Base-by-base conservation (phyloP, 2,329 filamentous ascomycete genomes). In the Aureobasidium sp. region DNA sequence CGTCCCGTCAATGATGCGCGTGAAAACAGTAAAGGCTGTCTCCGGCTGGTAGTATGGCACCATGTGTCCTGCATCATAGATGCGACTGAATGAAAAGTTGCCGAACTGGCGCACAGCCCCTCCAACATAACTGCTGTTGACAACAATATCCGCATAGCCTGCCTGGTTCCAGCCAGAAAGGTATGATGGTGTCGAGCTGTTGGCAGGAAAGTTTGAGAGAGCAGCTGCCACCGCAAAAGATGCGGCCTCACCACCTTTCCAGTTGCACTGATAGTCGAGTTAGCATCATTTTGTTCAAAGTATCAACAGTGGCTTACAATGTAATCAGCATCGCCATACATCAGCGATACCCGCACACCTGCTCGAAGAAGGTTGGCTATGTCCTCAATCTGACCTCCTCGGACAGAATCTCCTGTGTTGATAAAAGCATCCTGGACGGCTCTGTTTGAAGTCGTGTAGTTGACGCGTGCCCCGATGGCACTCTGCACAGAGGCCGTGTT, bases 61-160 rank as follows among this genome's bases (percentile, higher is more conserved):
- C 50, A 76, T 70, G 58, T 80, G 78, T 3, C 76, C 77, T 1
- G 77, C 70, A 59, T 78, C 70, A 60, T 76, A 79, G 52, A 79
- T 69, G 12, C 75, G 70, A 5, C 69, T 70, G 62, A 78, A 79
- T 29, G 68, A 73, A 6, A 79, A 64, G 53, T 90, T 90, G 10
- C 85, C 87, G 61, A 81, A 87, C 66, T 93, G 86, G 3, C 87
- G 79, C 0, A 88, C 86, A 53, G 80, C 79, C 17, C 88, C 88
- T 24, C 61, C 63, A 4, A 58, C 50, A 67, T 85, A 85, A 6
- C 77, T 74, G 22, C 75, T 76, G 63, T 88, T 86, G 35, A 87
- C 81, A 11, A 82, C 71, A 57, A 93, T 81, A 12, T 84, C 80
- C 0, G 81, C 79, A 64, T 93, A 93, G 1, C 86, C 87, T 0